Base-by-base conservation (phyloP, 1,284 basidiomycete species). In the Violaceomyces palustris region DNA sequence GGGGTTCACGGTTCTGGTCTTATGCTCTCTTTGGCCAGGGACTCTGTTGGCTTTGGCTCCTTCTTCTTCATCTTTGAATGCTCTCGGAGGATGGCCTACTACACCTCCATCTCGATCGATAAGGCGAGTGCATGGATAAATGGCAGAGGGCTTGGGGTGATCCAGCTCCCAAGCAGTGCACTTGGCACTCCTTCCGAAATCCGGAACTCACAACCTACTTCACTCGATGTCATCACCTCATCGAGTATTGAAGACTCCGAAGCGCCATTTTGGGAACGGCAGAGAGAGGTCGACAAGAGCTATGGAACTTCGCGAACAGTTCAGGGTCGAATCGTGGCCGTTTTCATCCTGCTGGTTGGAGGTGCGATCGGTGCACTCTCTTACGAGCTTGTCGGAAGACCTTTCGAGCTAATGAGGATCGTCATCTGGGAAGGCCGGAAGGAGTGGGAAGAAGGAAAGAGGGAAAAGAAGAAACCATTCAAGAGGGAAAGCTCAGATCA, bases 61-160 rank as follows among this genome's bases (percentile, higher is more conserved):
- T 76, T 76, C 62, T 76, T 76, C 40, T 54, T 70, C 35, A 54
- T 72, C 33, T 76, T 76, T 44, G 74, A 76, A 35, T 42, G 67
- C 19, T 72, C 73, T 3, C 54, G 75, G 11, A 52, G 70, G 14
- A 37, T 50, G 12, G 72, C 74, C 1, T 63, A 67, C 23, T 36
- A 50, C 21, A 60, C 63, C 1, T 74, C 73, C 2, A 61, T 65
- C 10, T 42, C 53, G 9, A 57, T 69, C 28, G 73, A 74, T 40
- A 56, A 60, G 6, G 42, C 62, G 10, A 45, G 50, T 31, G 59
- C 51, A 10, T 53, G 52, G 51, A 42, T 63, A 42, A 65, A 63
- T 29, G 54, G 45, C 1, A 41, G 43, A 6, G 56, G 56, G 0
- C 27, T 59, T n/a, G 56, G 51, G 6, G 44, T 50, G 22, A 49